Base-by-base conservation (phyloP, 345 rosid genomes). In the Arabis alpina region DNA sequence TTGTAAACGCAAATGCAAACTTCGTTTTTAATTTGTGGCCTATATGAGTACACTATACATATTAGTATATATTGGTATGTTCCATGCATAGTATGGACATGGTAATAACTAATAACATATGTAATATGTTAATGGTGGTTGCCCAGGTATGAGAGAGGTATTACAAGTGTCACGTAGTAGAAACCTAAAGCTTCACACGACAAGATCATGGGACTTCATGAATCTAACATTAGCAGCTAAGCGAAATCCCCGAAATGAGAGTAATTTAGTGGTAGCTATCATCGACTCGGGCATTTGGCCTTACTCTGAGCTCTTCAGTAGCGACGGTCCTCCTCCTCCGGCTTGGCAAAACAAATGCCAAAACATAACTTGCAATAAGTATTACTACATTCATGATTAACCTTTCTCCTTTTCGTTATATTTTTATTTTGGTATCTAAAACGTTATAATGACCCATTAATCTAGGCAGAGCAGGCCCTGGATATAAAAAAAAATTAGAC, bases 191-290 rank as follows among this genome's bases (percentile, higher is more conserved):
- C 76, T 56, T 47, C 71, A 72, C n/a, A 72, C 76, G 23, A 72
- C 76, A 45, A 64, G 76, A 72, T 64, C 76, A 61, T 72, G 76
- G 64, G 76, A 72, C 76, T 64, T 64, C 6, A 37, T 72, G 70
- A 64, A 56, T 62, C 50, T 72, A 44, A 30, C 58, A 42, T 54
- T 55, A 54, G 2, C 36, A 14, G 50, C 64, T 39, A 4, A 55
- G 44, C 28, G 76, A 45, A 37, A 24, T 7, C 36, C 42, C 9
- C 3, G 24, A 54, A 24, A 1, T 7, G 71, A 72, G 50, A 65
- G 65, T 64, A 4, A 65, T 15, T 57, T 73, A 60, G 71, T 73
- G 2, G 72, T 73, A 1, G 71, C 71, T 65, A 36, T 73, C 58
- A 23, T 73, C 2, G 71, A 57, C 27, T 14, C 70, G 1, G 77